Conservation (phyloP, 129 eudicot genomes). For the Cynara cardunculus region DNA sequence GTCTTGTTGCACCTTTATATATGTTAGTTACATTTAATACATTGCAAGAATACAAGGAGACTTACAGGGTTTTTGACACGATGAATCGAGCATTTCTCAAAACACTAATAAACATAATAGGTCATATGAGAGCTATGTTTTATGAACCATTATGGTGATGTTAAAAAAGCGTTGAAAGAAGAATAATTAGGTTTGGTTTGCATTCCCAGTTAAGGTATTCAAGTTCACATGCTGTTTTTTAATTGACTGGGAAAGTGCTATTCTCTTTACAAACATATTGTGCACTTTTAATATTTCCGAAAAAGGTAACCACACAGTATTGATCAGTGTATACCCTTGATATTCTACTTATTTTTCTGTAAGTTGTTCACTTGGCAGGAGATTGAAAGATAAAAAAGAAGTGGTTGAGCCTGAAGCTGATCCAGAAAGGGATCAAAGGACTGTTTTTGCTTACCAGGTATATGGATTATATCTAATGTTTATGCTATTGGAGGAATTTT, state of each 20-base stretch:
- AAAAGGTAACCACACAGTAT: not conserved
- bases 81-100: not conserved
- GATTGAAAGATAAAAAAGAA: slow-evolving; percentile 83
- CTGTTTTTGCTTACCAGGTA: slow-evolving; percentile 98
- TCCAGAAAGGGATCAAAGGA: slow-evolving; percentile 98
- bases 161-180: not conserved
- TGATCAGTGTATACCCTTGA: not conserved
- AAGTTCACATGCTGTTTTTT: not conserved
- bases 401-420: slow-evolving; percentile 95
- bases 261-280: not conserved
- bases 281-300: not conserved
- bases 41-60: not conserved
- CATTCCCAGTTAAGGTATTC: not conserved
- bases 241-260: slow-evolving; percentile 4
- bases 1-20: not conserved
- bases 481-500: not conserved
- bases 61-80: not conserved
- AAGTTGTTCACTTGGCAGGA: slow-evolving; percentile 60
- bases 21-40: not conserved
- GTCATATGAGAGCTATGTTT: not conserved
- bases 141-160: not conserved
- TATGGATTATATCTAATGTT: not conserved
- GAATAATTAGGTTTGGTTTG: not conserved
- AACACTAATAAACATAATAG: not conserved
- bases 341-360: slow-evolving; percentile 31